phyloP scores from a whole-genome alignment of 2,329 filamentous ascomycete genomes.

The Mycosphaerella arachidis region DNA sequence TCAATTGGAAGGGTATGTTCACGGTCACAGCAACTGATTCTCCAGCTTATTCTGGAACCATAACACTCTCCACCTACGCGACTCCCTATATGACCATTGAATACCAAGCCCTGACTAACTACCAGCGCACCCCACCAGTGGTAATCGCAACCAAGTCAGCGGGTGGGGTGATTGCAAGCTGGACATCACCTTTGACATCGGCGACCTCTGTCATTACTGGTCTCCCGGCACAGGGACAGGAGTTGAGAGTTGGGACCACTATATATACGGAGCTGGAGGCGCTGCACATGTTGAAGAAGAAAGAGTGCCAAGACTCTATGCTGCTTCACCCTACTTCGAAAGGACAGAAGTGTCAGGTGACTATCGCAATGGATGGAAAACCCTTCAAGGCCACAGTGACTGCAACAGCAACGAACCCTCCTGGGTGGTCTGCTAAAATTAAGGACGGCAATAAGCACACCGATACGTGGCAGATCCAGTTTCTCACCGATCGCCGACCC shows the following conservation, averaged over 20 bases:
- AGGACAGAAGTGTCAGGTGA: not conserved
- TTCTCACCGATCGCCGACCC: not conserved
- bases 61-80: not conserved
- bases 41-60: not conserved
- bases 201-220: not conserved
- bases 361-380: not conserved
- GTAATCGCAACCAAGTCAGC: not conserved
- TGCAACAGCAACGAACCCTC: not conserved
- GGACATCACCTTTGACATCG: not conserved
- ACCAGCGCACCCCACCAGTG: not conserved
- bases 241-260: not conserved
- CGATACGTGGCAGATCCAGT: not conserved
- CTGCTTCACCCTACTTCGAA: not conserved
- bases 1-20: not conserved
- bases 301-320: not conserved
- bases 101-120: not conserved
- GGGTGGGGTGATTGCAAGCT: not conserved
- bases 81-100: not conserved
- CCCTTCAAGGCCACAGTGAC: not conserved
- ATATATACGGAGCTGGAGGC: not conserved
- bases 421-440: not conserved
- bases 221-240: not conserved
- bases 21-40: not conserved
- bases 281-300: not conserved
- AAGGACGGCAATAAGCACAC: not conserved